Evolutionary conservation across 768 basidiomycete genomes (phyloP), one percentile per base, ranked within the genome.

Genomic region (Cubamyces lactineus): DNA sequence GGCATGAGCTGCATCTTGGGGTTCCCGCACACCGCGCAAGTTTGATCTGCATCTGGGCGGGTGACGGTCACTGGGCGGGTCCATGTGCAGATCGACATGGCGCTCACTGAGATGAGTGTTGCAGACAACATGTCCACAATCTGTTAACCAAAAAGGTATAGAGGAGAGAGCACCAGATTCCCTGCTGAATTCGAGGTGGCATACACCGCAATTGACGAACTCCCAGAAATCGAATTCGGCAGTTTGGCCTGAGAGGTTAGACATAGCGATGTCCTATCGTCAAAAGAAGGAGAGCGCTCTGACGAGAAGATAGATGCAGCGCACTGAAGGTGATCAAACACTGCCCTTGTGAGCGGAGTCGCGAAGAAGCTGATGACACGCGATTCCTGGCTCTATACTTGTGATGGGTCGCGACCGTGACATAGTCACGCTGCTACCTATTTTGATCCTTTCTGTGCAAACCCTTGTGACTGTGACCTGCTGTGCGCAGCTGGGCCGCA

Each of bases 51-150:
- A 73, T 83, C 92, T 94, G 45, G 8, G n/a, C n/a, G 26, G 8
- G n/a, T 46, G 40, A 43, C 47, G 6, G 53, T 21, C 17, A 57
- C 24, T 62, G 17, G 39, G n/a, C 26, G 51, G 21, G 52, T 16
- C 38, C 26, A 16, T 48, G 12, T 13, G 48, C 48, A 17, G 30
- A 17, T 11, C n/a, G 17, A 24, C 3, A 40, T 28, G 17, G 16
- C 4, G 67, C 80, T 71, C 70, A 94, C 92, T 90, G 71, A 94
- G 85, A 75, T 94, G 92, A 41, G 83, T 81, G 70, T 94, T 94
- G 80, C 92, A 94, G 26, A 94, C 67, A 59, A 94, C 82, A 78
- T 94, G 92, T 0, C 91, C 91, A 67, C 92, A 94, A 72, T 93
- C 91, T 1, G 92, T 92, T 62, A 93, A 78, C 92, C 92, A 94